Base-by-base conservation (phyloP, 805 yeast species). In the Metschnikowia rubicola region DNA sequence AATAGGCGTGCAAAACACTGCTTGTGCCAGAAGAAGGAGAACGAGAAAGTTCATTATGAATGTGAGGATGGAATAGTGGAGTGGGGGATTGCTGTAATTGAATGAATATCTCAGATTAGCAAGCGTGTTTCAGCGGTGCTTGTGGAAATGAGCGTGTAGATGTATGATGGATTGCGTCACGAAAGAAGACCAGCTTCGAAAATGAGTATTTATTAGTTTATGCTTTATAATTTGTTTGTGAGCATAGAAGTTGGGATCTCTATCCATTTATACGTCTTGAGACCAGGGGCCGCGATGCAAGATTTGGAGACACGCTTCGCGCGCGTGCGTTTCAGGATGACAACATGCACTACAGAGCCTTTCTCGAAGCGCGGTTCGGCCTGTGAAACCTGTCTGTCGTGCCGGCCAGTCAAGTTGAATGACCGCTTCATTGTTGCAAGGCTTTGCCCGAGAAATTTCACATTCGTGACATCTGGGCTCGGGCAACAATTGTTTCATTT, bases 1-100 rank as follows among this genome's bases (percentile, higher is more conserved):
- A 10, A 66, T 48, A 1, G 70, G 70, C 10, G 67, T 63, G 31
- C 61, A 59, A 17, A 50, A 10, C 8, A 37, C 63, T 11, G 36
- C 38, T 12, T 37, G 41, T 17, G 47, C 36, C 37, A 47, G 30
- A 21, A 40, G n/a, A 10, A 44, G 21, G 17, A 37, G 17, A 13
- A 41, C 15, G n/a, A 35, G 30, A n/a, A 51, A n/a, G 9, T 51
- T 49, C 55, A 51, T 51, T 13, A 2, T 31, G 13, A 2, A 6
- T n/a, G 13, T 31, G n/a, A 31, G 32, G 12, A 30, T 10, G 32
- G 32, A 8, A n/a, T 12, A 31, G n/a, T 31, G 34, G 7, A 31
- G 12, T 11, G 8, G 34, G 4, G 34, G 38, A 19, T 19, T 8
- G 38, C 38, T 36, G 38, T 8, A 10, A 2, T 34, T 2, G 17